Base-by-base conservation (phyloP, 1,284 basidiomycete genomes). In the Moniliella sp. region DNA sequence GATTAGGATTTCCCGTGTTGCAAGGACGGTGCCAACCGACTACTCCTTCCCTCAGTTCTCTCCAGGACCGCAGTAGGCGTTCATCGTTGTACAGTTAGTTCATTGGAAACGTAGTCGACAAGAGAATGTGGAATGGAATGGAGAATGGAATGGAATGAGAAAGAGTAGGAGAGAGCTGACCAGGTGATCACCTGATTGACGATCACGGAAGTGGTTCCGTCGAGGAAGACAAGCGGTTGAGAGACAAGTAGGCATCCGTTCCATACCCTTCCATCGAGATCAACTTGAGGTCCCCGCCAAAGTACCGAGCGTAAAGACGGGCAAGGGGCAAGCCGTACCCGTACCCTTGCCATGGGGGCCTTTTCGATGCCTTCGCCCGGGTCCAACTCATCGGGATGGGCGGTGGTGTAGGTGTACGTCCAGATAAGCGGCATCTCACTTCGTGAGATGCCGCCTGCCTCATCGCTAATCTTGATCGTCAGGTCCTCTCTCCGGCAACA, bases 361-460 rank as follows among this genome's bases (percentile, higher is more conserved):
- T 84, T 83, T 97, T 91, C 36, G 76, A 80, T 15, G 75, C 77
- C 43, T 78, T 74, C 60, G 88, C 86, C 48, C 56, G 75, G 73
- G 46, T 80, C 78, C 27, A 94, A 70, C 16, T 72, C 75, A 61
- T 83, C 78, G 3, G 74, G 74, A 33, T 81, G 77, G 73, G 94
- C 93, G 2, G 91, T 99, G 19, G 91, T 97, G 60, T 97, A 97
- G 61, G 67, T 88, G 62, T 88, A 97, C 37, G 86, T 94, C 88
- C 88, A 97, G 32, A 94, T 88, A 33, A 91, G 69, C 3, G 83
- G 81, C 18, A 94, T 78, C 1, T 84, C 88, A 48, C 78, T 55
- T 29, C 88, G 66, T 12, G 84, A 74, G 38, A 99, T 97, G 1
- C 91, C 91, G 4, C 88, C 91, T 7, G 88, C 88, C 58, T 97